These are phyloP conservation scores for Candida vartiovaarae DNA, from an alignment of 805 yeast species.

Conservation along the genomic window DNA sequence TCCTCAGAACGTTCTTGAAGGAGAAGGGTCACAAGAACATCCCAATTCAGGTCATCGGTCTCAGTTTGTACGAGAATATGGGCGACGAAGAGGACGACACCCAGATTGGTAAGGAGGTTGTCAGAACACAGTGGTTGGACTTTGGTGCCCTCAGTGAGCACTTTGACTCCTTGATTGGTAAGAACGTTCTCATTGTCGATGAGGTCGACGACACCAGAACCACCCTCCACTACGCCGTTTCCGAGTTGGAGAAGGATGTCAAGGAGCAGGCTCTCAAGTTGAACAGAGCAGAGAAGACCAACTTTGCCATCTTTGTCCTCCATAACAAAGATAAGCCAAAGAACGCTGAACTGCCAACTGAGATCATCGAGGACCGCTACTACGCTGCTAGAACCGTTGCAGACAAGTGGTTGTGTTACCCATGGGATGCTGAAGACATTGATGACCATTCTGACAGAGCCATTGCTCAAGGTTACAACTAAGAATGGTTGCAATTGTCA, in stretches of 20 bases:
- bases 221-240: constrained; percentile 75
- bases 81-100: constrained; percentile 35
- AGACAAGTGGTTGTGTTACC: constrained; percentile 83
- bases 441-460: constrained; percentile 69
- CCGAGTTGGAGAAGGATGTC: constrained; percentile 59
- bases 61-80: constrained; percentile 56
- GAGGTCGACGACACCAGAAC: constrained; percentile 93
- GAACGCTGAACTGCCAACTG: constrained; percentile 62
- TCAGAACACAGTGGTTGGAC: constrained; percentile 88
- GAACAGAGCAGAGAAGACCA: constrained; percentile 57
- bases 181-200: constrained; percentile 74
- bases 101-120: constrained; percentile 68
- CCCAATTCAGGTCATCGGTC: constrained; percentile 65
- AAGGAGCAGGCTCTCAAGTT: constrained; percentile 50
- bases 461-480: constrained; percentile 57
- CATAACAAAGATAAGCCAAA: constrained; percentile 82
- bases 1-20: constrained; percentile 56
- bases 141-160: constrained; percentile 64
- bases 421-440: constrained; percentile 83
- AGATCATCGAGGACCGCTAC: constrained; percentile 56
- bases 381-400: constrained; percentile 68
- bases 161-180: constrained; percentile 73
- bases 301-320: constrained; percentile 69
- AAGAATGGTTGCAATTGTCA: neutral
- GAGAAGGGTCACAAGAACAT: constrained; percentile 54